Base-by-base conservation (phyloP, 2,329 filamentous ascomycete genomes). In the Penicillium hordei region DNA sequence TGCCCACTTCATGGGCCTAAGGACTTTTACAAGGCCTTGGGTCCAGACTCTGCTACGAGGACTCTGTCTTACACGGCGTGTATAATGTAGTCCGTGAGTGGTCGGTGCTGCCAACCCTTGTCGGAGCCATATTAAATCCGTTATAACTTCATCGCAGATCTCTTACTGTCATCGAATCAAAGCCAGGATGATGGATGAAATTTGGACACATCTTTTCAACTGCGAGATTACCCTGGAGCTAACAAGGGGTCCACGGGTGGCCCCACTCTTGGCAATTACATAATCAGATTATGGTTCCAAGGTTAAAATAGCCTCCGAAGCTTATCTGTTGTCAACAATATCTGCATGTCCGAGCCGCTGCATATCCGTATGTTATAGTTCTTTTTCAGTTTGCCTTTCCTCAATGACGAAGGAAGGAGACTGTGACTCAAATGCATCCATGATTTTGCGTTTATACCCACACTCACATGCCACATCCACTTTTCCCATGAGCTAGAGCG, bases 151-250 rank as follows among this genome's bases (percentile, higher is more conserved):
- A 48, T 58, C 42, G 31, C 27, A 21, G 21, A 40, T 40, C 21
- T 21, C 15, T 27, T 19, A 1, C 17, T 46, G 3, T 2, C 17
- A 27, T 5, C 48, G 27, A 57, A 52, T 52, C n/a, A 39, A n/a
- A 13, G 15, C 3, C 5, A 33, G 25, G 15, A 19, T 44, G 17
- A 39, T 31, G 34, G 12, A 52, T 40, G 34, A 29, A 21, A 29
- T 51, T 54, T 46, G n/a, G 60, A 54, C 51, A 39, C 44, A 58
- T 56, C 58, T 50, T 15, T 29, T 56, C 34, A 21, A 27, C 48
- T 54, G 9, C 9, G 17, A 29, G 25, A 29, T 44, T 29, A 13
- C 25, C 3, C 17, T 45, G 12, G 27, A 15, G 25, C 43, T 45
- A 45, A 19, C n/a, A 29, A 29, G 5, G 25, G 17, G 40, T 25